A percentile compares a stretch with the other conserved stretches of the same genome.
Conservation (phyloP, 192 early-diverging fungal species). For the Chytriomyces hyalinus region DNA sequence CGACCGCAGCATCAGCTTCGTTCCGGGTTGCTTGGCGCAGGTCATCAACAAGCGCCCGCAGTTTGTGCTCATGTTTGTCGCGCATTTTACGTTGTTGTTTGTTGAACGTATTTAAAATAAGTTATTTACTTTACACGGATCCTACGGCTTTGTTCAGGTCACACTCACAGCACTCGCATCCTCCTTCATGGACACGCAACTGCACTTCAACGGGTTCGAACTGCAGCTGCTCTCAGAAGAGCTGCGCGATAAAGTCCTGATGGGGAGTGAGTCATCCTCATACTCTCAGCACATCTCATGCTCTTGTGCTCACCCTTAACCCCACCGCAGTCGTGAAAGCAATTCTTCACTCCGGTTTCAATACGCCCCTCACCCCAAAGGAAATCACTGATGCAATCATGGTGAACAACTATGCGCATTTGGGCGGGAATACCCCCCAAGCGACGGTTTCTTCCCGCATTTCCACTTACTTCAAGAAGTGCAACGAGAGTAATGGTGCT, state of each 20-base stretch:
- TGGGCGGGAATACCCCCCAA: slow-evolving; percentile 37
- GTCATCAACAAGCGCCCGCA: no score
- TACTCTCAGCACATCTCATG: no score
- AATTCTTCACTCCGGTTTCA: slow-evolving; percentile 27
- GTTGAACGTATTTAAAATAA: no score
- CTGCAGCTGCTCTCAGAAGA: slow-evolving; percentile 10
- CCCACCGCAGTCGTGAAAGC: slow-evolving; percentile 30
- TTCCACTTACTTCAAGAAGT: slow-evolving; percentile 36
- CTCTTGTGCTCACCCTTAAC: no score
- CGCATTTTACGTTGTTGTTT: no score
- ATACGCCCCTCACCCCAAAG: slow-evolving; percentile 27
- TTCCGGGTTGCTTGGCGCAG: no score
- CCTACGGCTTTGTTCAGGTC: neutral
- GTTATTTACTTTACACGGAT: neutral
- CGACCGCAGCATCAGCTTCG: no score
- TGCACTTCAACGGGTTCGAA: slow-evolving; percentile 5
- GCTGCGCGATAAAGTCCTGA: slow-evolving; percentile 17
- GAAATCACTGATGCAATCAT: slow-evolving; percentile 31
- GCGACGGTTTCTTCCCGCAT: slow-evolving; percentile 39
- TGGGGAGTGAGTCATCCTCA: no score
- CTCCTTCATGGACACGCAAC: no score
- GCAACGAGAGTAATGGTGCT: slow-evolving; percentile 18
- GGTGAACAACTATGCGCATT: slow-evolving; percentile 29
- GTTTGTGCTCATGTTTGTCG: no score
- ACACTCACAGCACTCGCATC: neutral